Conservation (phyloP, 441 rosid species). For the Pelargonium australe region DNA sequence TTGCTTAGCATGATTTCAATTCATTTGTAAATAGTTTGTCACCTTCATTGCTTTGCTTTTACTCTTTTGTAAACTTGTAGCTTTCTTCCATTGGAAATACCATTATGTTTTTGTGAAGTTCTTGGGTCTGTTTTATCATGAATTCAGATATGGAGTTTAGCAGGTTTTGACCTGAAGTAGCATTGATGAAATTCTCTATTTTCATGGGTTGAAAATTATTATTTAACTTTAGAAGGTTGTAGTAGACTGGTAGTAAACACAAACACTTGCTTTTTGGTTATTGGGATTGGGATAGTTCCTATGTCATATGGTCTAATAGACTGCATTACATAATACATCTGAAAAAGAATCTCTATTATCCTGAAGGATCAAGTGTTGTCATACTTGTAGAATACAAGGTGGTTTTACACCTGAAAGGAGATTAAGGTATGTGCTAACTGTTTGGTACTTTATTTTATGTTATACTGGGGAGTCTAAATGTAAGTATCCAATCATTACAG, state of each 20-base stretch:
- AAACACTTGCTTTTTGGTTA: neutral
- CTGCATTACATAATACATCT: neutral
- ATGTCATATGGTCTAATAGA: neutral
- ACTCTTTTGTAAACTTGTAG: too few relatives aligned
- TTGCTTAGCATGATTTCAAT: too few relatives aligned
- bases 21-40: too few relatives aligned
- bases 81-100: too few relatives aligned
- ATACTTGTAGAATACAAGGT: conserved; percentile 2
- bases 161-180: neutral
- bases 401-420: conserved; percentile 4
- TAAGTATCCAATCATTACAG: neutral
- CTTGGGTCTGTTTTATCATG: neutral
- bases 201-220: too few relatives aligned
- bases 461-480: neutral
- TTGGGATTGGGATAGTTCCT: neutral
- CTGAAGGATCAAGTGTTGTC: conserved; percentile 6
- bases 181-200: neutral
- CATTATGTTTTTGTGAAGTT: too few relatives aligned
- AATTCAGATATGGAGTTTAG: neutral
- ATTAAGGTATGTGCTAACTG: conserved; percentile 6
- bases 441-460: neutral
- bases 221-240: too few relatives aligned
- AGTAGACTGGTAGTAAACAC: too few relatives aligned
- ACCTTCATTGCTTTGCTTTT: too few relatives aligned
- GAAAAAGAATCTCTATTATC: neutral